Evolutionary conservation across 2,329 filamentous ascomycete genomes (phyloP).

Genomic region (Juglanconis oblonga): DNA sequence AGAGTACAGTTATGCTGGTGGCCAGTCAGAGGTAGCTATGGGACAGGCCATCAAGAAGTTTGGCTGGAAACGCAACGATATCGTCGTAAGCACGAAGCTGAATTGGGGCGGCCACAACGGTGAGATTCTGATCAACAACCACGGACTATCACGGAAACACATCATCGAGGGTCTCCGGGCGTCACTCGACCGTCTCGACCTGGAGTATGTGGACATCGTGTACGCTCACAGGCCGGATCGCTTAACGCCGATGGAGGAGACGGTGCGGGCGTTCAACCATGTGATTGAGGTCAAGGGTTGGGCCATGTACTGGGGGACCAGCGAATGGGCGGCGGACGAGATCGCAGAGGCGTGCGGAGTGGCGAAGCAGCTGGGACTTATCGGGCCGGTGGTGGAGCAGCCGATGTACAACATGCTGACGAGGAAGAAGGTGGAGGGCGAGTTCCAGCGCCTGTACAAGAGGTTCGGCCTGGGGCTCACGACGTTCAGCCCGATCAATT

Average conservation of each 20-base stretch:
- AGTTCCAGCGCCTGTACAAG: slow-evolving; percentile 60
- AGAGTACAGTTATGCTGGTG: slow-evolving; percentile 46
- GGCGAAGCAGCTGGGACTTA: slow-evolving; percentile 57
- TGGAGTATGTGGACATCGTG: slow-evolving; percentile 65
- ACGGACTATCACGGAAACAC: slow-evolving; percentile 58
- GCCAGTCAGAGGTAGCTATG: slow-evolving; percentile 63
- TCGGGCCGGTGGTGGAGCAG: slow-evolving; percentile 65
- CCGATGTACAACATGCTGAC: slow-evolving; percentile 64
- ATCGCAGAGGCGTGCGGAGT: slow-evolving; percentile 61
- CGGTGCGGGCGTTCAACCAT: slow-evolving; percentile 68
- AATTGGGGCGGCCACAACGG: slow-evolving; percentile 64
- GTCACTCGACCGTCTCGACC: slow-evolving; percentile 54
- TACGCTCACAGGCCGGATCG: slow-evolving; percentile 69
- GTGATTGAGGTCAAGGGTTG: slow-evolving; percentile 63
- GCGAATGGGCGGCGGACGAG: slow-evolving; percentile 67
- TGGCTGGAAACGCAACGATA: slow-evolving; percentile 59
- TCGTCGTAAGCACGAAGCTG: slow-evolving; percentile 61
- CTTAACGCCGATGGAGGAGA: slow-evolving; percentile 68
- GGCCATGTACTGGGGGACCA: slow-evolving; percentile 71
- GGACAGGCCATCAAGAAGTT: slow-evolving; percentile 59
- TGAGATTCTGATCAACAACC: slow-evolving; percentile 59
- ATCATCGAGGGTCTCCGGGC: slow-evolving; percentile 58
- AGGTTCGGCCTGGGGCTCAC: slow-evolving; percentile 59
- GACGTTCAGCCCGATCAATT: slow-evolving; percentile 54
- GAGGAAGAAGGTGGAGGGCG: slow-evolving; percentile 60